phyloP scores from a whole-genome alignment of 2,329 filamentous ascomycete genomes.

The Fusarium sp. region DNA sequence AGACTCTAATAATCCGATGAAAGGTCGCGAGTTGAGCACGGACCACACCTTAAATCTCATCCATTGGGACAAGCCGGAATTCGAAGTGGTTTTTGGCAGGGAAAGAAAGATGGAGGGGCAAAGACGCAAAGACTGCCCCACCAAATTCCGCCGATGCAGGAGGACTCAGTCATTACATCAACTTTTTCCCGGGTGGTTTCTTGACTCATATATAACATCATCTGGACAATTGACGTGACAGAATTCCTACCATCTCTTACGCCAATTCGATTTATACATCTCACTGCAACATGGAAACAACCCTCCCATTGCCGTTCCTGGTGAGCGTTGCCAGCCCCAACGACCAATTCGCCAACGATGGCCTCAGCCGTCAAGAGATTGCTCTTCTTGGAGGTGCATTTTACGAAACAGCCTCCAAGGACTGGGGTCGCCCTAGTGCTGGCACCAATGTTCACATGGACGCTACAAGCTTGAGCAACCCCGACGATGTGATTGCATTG shows the following conservation, averaged over 20 bases:
- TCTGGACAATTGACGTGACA: constrained; percentile 7
- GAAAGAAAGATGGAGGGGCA: constrained; percentile 45
- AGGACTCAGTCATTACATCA: constrained; percentile 43
- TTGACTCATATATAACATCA: constrained; percentile 41
- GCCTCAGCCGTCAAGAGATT: constrained; percentile 67
- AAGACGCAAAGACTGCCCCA: constrained; percentile 42
- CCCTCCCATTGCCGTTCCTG: constrained; percentile 71
- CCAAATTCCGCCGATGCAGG: constrained; percentile 47
- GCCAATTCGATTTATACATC: constrained; percentile 19
- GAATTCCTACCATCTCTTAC: background rate
- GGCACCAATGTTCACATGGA: constrained; percentile 78
- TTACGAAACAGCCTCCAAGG: constrained; percentile 63
- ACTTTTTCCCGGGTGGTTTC: constrained; percentile 40
- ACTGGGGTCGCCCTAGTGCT: constrained; percentile 61
- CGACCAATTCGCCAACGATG: constrained; percentile 60
- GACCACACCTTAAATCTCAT: constrained; percentile 52
- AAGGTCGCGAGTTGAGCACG: constrained; percentile 37
- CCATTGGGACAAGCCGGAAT: constrained; percentile 36
- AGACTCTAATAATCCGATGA: constrained; percentile 42
- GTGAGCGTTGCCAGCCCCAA: constrained; percentile 66
- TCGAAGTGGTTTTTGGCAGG: constrained; percentile 16
- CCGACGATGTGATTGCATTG: constrained; percentile 80
- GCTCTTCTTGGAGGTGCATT: constrained; percentile 69
- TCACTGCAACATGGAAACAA: constrained; percentile 67
- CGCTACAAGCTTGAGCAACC: constrained; percentile 73